These are phyloP conservation scores for Mollisiaceae sp. DNA, from an alignment of 2,329 filamentous ascomycete species.

Conservation along the genomic window DNA sequence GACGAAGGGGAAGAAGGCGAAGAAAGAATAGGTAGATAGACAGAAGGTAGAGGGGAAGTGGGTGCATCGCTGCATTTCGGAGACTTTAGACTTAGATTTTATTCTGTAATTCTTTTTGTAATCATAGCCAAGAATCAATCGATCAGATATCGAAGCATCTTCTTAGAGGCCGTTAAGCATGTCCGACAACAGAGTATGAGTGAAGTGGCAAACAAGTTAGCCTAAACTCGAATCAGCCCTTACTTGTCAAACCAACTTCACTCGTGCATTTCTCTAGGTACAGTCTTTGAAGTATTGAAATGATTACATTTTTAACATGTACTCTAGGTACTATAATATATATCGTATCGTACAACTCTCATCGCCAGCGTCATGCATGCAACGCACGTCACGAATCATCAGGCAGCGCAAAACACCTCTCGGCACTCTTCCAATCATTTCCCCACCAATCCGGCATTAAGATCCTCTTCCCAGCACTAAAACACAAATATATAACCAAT, in stretches of 20 bases:
- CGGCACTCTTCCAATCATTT: conserved; percentile 58
- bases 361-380: not conserved
- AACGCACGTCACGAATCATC: not conserved
- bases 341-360: conserved; percentile 1
- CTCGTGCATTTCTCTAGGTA: not conserved
- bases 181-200: too few relatives aligned
- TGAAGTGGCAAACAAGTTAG: too few relatives aligned
- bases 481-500: conserved; percentile 64
- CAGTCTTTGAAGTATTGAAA: not conserved
- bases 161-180: too few relatives aligned
- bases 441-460: conserved; percentile 70
- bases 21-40: conserved; percentile 17
- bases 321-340: not conserved
- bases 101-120: not conserved
- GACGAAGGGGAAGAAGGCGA: conserved; percentile 39
- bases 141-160: too few relatives aligned
- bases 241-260: not conserved
- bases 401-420: conserved; percentile 61
- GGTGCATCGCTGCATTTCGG: too few relatives aligned
- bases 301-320: not conserved
- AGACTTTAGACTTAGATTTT: not conserved
- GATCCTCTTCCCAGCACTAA: conserved; percentile 60
- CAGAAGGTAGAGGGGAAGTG: too few relatives aligned
- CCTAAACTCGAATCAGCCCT: too few relatives aligned
- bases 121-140: not conserved